Conservation (phyloP, 768 basidiomycete species). For the Fibroporia radiculosa region DNA sequence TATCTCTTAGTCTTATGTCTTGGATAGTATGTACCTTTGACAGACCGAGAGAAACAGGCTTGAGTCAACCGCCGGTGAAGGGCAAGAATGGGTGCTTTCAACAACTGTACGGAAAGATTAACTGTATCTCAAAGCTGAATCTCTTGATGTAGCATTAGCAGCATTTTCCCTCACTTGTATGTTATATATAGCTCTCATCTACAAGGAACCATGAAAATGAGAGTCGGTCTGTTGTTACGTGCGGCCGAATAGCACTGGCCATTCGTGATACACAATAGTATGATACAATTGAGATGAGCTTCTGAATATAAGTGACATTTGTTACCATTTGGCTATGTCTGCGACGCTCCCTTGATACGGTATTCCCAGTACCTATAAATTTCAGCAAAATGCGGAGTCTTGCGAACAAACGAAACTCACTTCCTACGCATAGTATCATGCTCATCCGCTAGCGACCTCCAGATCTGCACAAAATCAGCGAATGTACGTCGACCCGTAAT, state of each 20-base stretch:
- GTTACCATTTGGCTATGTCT: constrained; percentile 1
- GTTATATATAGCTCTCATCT: too few relatives aligned
- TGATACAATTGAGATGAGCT: too few relatives aligned
- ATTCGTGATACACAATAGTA: too few relatives aligned
- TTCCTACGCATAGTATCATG: constrained; percentile 72
- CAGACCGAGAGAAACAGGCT: constrained; percentile 37
- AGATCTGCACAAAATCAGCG: constrained; percentile 39
- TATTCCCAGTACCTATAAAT: constrained; percentile 65
- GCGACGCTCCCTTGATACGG: constrained; percentile 48
- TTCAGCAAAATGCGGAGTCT: neutral
- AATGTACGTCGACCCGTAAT: neutral
- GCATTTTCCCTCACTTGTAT: too few relatives aligned
- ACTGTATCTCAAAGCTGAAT: too few relatives aligned
- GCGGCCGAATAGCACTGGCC: too few relatives aligned
- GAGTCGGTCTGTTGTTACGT: too few relatives aligned
- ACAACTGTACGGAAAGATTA: too few relatives aligned
- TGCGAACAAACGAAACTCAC: constrained; percentile 29
- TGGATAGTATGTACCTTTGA: constrained; percentile 62
- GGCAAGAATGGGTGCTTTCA: too few relatives aligned
- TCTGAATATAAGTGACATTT: too few relatives aligned
- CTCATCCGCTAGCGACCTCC: constrained; percentile 60
- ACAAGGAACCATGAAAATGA: too few relatives aligned
- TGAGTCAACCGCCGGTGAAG: neutral
- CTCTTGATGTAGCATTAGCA: too few relatives aligned
- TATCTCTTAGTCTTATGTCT: neutral